These are phyloP conservation scores for Trametopsis cervina DNA, from an alignment of 768 basidiomycete species.

Conservation along the genomic window DNA sequence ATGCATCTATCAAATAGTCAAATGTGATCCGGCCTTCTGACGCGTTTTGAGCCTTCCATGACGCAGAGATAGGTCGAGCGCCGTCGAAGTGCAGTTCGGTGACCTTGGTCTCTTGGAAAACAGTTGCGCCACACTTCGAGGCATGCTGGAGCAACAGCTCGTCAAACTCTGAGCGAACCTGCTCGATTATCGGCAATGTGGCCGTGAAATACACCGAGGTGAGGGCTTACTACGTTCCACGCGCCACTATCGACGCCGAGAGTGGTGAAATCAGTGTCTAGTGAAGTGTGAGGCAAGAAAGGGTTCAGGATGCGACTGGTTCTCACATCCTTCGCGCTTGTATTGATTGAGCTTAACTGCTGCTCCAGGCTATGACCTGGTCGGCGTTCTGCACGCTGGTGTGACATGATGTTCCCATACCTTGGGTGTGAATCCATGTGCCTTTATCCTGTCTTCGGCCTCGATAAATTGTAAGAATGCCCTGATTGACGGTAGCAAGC, in stretches of 20 bases:
- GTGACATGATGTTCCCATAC: constrained; percentile 19
- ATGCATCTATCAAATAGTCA: constrained; percentile 62
- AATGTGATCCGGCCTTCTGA: constrained; percentile 44
- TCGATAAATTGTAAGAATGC: constrained; percentile 46
- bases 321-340: constrained; percentile 52
- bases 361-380: constrained; percentile 41
- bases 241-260: constrained; percentile 39
- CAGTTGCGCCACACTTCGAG: constrained; percentile 34
- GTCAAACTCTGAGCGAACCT: constrained; percentile 51
- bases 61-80: constrained; percentile 1
- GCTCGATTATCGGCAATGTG: not conserved
- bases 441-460: constrained; percentile 35
- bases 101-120: constrained; percentile 42
- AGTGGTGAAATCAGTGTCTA: constrained; percentile 53
- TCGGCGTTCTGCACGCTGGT: not conserved
- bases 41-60: not conserved
- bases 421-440: constrained; percentile 41
- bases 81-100: constrained; percentile 38
- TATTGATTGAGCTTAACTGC: constrained; percentile 50
- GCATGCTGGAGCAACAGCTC: constrained; percentile 51
- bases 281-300: not conserved
- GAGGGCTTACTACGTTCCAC: constrained; percentile 44
- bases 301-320: not conserved
- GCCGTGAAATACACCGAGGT: not conserved
- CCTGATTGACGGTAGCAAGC: constrained; percentile 43